Conservation (phyloP, 2,329 filamentous ascomycete genomes). For the Pseudomassariella vexata region DNA sequence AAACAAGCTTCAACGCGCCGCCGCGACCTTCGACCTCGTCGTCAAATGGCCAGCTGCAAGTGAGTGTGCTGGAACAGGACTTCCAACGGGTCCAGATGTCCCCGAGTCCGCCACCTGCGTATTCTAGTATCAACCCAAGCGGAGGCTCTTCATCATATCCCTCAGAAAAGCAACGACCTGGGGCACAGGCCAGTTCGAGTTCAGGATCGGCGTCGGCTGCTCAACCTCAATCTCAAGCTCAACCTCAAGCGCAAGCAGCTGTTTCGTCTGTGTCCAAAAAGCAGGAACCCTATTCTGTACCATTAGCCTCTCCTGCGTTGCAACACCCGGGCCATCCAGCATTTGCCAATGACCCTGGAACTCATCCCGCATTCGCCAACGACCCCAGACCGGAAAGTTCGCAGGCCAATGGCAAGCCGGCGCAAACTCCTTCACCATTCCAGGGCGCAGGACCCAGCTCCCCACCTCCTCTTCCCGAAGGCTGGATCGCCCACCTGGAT, state of each 20-base stretch:
- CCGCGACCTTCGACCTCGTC: constrained; percentile 18
- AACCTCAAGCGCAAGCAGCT: constrained; percentile 18
- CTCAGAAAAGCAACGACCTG: constrained; percentile 66
- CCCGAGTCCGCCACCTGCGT: constrained; percentile 91
- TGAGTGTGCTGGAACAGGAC: constrained; percentile 77
- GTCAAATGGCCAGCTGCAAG: constrained; percentile 36
- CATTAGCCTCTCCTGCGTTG: constrained; percentile 39
- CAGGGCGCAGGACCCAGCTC: constrained; percentile 59
- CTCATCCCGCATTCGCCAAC: constrained; percentile 90
- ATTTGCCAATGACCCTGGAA: constrained; percentile 77
- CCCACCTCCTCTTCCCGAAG: constrained; percentile 89
- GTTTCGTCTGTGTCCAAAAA: constrained; percentile 27
- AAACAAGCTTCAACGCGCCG: constrained; percentile 36
- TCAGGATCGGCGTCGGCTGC: constrained; percentile 4
- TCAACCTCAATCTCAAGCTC: constrained; percentile 18
- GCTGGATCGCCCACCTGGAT: constrained; percentile 96
- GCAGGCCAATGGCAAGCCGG: constrained; percentile 31
- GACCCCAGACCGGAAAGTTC: constrained; percentile 53
- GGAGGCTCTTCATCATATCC: constrained; percentile 58
- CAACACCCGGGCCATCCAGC: constrained; percentile 73
- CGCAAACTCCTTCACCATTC: constrained; percentile 39
- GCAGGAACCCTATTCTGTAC: constrained; percentile 18
- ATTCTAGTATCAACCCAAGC: constrained; percentile 71
- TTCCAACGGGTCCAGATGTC: constrained; percentile 74
- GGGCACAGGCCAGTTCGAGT: constrained; percentile 17